Conservation (phyloP, 2,329 filamentous ascomycete species). For the Metarhizium anisopliae region DNA sequence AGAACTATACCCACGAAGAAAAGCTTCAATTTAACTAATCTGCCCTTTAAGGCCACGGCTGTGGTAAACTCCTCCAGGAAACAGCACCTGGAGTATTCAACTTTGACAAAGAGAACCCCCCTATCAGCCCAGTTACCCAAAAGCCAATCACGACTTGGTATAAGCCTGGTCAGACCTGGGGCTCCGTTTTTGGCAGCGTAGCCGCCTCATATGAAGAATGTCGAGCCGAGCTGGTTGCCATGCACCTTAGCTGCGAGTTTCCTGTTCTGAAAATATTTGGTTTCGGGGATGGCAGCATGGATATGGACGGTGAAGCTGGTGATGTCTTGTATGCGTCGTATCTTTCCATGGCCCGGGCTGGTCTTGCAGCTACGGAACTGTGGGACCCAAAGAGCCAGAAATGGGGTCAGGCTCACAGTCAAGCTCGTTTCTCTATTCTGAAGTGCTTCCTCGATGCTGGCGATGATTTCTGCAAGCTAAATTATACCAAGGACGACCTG, state of each 20-base stretch:
- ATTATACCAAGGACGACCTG: constrained; percentile 63
- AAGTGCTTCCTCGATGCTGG: constrained; percentile 77
- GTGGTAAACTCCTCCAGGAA: constrained; percentile 88
- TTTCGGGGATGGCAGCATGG: constrained; percentile 65
- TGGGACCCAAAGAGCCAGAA: constrained; percentile 88
- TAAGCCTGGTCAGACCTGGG: constrained; percentile 92
- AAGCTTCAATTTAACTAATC: constrained; percentile 3
- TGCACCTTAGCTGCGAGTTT: constrained; percentile 85
- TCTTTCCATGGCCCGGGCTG: constrained; percentile 89
- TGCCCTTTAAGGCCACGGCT: constrained; percentile 59
- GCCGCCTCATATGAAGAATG: constrained; percentile 92
- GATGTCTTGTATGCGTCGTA: constrained; percentile 85
- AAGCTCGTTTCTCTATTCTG: constrained; percentile 83
- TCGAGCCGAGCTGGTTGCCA: constrained; percentile 86
- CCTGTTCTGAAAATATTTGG: constrained; percentile 84
- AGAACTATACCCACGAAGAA: neutral
- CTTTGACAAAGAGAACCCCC: constrained; percentile 76
- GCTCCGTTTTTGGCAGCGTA: constrained; percentile 79
- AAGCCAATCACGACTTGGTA: constrained; percentile 79
- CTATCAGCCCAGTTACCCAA: constrained; percentile 67
- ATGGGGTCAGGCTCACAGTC: constrained; percentile 89
- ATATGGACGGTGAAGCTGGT: constrained; percentile 70
- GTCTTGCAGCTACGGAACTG: constrained; percentile 79
- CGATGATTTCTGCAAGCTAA: constrained; percentile 77
- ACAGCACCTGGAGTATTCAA: constrained; percentile 75